These are phyloP conservation scores for Dryas alaskensis DNA, from an alignment of 306 rosid species.

Conservation along the genomic window DNA sequence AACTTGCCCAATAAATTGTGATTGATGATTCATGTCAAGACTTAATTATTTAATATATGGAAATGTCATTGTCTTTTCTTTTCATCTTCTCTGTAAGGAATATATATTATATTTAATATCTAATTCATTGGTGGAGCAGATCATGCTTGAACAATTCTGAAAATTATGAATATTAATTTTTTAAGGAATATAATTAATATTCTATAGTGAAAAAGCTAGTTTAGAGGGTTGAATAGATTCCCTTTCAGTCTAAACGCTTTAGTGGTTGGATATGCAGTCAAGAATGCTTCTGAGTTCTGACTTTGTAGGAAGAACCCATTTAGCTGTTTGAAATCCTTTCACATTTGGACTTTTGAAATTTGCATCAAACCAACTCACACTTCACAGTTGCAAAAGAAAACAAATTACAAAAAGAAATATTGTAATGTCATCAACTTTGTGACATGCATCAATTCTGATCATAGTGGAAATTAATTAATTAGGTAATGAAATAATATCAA, in stretches of 20 bases:
- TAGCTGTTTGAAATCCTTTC: conserved; percentile 21
- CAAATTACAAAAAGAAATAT: neutral
- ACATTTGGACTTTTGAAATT: neutral
- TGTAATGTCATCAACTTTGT: neutral
- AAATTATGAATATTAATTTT: neutral
- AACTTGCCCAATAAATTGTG: conserved; percentile 14
- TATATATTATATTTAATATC: conserved; percentile 21
- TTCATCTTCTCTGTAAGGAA: conserved; percentile 19
- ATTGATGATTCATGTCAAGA: conserved; percentile 18
- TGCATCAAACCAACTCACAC: neutral
- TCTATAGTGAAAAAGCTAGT: neutral
- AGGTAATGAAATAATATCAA: neutral
- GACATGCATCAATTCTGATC: neutral
- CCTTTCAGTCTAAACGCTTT: conserved; percentile 28
- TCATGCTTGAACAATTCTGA: conserved; percentile 16
- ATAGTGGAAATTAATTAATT: neutral
- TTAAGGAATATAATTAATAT: neutral
- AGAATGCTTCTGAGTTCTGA: conserved; percentile 25
- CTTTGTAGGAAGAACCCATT: neutral
- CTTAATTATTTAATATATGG: neutral
- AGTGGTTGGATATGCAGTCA: conserved; percentile 41
- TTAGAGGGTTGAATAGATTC: conserved; percentile 30
- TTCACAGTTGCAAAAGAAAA: neutral
- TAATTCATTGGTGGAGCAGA: conserved; percentile 24
- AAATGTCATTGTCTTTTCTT: conserved; percentile 12